These are phyloP conservation scores for Calonectria pteridis DNA, from an alignment of 2,329 filamentous ascomycete genomes.

Conservation along the genomic window DNA sequence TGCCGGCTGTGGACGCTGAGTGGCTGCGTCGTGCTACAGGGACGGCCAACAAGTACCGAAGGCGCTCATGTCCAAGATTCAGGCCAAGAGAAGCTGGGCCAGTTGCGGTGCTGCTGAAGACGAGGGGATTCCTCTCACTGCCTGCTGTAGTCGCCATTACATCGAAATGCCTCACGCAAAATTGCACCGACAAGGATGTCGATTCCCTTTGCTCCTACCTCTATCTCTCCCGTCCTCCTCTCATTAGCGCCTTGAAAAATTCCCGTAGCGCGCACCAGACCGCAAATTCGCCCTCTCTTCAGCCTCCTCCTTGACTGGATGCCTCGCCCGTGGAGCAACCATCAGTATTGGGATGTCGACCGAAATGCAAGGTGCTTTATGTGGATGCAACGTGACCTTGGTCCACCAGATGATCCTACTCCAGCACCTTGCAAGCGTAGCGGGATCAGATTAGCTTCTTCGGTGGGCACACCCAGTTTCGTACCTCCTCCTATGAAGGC, in stretches of 20 bases:
- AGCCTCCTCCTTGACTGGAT: conserved; percentile 1
- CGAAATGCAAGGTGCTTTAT: conserved; percentile 11
- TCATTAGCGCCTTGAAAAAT: conserved; percentile 1
- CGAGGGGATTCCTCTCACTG: neutral
- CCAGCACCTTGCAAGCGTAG: neutral
- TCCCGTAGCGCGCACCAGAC: neutral
- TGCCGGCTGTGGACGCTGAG: neutral
- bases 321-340: neutral
- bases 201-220: neutral
- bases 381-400: conserved; percentile 26
- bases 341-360: conserved; percentile 2
- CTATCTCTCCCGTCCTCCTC: neutral
- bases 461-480: conserved; percentile 5
- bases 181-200: neutral
- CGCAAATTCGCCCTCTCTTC: neutral
- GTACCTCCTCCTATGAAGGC: conserved; percentile 19
- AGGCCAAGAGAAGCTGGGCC: neutral
- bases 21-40: neutral
- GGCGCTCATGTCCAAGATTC: neutral
- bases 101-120: too few species aligned
- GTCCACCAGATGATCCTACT: conserved; percentile 2
- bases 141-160: neutral
- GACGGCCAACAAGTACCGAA: neutral
- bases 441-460: conserved; percentile 13
- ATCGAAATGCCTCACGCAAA: neutral